A percentile compares a stretch with the other conserved stretches of the same genome.
These are phyloP conservation scores for Stagonosporopsis vannaccii DNA, from an alignment of 2,329 filamentous ascomycete genomes.

Conservation along the genomic window DNA sequence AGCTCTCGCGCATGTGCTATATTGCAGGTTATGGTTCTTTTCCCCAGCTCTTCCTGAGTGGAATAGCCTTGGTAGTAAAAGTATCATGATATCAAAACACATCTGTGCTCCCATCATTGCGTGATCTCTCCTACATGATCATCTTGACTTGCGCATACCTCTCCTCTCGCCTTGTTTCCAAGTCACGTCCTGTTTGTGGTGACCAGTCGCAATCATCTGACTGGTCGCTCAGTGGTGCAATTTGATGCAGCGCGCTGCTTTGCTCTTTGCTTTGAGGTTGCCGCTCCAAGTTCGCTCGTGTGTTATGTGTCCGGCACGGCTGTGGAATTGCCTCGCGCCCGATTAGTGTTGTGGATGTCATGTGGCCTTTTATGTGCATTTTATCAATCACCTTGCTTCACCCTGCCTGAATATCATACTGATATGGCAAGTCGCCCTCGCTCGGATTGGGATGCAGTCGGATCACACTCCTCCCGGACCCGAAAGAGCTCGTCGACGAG, in stretches of 20 bases:
- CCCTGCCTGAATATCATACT: constrained; percentile 35
- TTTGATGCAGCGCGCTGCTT: too few species aligned
- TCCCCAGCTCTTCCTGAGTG: constrained; percentile 20
- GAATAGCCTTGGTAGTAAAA: constrained; percentile 40
- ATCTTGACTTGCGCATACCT: background rate
- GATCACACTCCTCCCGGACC: constrained; percentile 39
- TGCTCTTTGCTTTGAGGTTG: background rate
- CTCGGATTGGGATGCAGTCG: constrained; percentile 34
- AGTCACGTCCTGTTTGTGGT: background rate
- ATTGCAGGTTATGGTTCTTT: constrained; percentile 33
- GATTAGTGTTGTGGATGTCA: background rate
- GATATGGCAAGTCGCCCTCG: constrained; percentile 44
- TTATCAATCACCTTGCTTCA: constrained; percentile 11
- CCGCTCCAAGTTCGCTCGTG: background rate
- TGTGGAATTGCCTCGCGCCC: background rate
- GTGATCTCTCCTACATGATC: background rate
- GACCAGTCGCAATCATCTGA: background rate
- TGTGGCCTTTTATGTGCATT: background rate
- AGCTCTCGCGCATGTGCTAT: constrained; percentile 33
- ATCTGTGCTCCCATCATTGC: background rate
- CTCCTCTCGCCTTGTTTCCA: too few species aligned
- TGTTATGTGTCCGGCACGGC: background rate
- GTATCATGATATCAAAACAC: constrained; percentile 39
- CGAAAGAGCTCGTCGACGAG: constrained; percentile 40
- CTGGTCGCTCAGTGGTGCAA: background rate